phyloP scores from a whole-genome alignment of 345 rosid species.

The Firmiana major region DNA sequence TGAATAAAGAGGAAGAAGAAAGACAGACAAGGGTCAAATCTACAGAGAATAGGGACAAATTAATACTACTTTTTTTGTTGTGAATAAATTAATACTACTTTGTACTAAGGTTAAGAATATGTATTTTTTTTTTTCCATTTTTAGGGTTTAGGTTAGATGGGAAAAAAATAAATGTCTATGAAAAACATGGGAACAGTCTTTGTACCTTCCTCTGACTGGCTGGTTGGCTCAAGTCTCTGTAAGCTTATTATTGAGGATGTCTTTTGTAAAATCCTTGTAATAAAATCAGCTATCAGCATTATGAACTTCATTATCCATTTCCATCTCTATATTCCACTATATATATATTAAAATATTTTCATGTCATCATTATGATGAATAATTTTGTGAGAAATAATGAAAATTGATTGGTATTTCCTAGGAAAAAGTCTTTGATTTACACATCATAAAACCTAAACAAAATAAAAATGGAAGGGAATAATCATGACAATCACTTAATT shows the following conservation, averaged over 20 bases:
- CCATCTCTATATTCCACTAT: background rate
- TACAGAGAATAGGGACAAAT: slow-evolving; percentile 10
- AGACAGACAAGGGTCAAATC: slow-evolving; percentile 11
- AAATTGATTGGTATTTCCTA: background rate
- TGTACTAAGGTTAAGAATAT: background rate
- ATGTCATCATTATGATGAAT: background rate
- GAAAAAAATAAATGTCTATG: slow-evolving; percentile 5
- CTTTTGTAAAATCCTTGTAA: slow-evolving; percentile 16
- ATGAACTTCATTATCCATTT: background rate
- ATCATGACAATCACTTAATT: background rate
- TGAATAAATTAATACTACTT: background rate
- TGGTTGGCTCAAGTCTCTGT: slow-evolving; percentile 4
- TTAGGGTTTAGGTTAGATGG: background rate
- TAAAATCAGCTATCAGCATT: slow-evolving; percentile 14
- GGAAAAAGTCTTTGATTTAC: background rate
- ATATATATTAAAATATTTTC: background rate
- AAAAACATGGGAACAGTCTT: background rate
- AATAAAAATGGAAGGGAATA: background rate
- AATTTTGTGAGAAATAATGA: background rate
- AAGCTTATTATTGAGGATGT: slow-evolving; percentile 1
- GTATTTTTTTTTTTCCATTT: no score
- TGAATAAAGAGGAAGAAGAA: background rate
- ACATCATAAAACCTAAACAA: background rate
- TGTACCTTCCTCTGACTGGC: slow-evolving; percentile 12
- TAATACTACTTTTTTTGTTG: no score